Evolutionary conservation across 179 eudicot species (phyloP).

Genomic region (Beta lomatogona): DNA sequence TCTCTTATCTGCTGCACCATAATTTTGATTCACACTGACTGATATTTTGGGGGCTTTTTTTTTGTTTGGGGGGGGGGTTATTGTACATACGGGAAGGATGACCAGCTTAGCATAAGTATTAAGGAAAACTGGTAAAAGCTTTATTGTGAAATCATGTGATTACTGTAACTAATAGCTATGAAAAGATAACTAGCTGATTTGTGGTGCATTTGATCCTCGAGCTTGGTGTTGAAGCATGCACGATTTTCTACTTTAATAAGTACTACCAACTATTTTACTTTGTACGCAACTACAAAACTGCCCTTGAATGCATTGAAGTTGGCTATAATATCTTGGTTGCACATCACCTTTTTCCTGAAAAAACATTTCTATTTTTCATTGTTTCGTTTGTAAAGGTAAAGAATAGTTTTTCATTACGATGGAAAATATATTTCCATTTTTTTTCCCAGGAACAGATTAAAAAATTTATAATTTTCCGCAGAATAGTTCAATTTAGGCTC

Average conservation of each 20-base stretch:
- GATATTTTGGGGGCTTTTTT: background rate
- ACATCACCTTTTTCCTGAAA: background rate
- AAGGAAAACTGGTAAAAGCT: background rate
- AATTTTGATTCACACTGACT: background rate
- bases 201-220: slow-evolving; percentile 14
- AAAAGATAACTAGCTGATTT: slow-evolving; percentile 14
- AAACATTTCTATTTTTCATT: too few species aligned
- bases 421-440: too few species aligned
- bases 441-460: too few species aligned
- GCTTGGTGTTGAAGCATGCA: slow-evolving; percentile 14
- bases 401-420: too few species aligned
- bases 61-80: background rate
- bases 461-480: too few species aligned
- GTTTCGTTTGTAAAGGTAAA: too few species aligned
- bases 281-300: background rate
- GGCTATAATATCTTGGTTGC: background rate
- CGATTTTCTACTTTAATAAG: background rate
- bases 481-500: too few species aligned
- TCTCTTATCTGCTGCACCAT: slow-evolving; percentile 8
- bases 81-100: slow-evolving; percentile 31
- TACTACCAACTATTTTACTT: background rate
- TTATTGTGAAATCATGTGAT: slow-evolving; percentile 6
- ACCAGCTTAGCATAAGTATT: background rate
- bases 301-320: slow-evolving; percentile 5
- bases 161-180: slow-evolving; percentile 23